These are phyloP conservation scores for Xylaria sp. DNA, from an alignment of 495 filamentous ascomycete genomes.

Conservation along the genomic window DNA sequence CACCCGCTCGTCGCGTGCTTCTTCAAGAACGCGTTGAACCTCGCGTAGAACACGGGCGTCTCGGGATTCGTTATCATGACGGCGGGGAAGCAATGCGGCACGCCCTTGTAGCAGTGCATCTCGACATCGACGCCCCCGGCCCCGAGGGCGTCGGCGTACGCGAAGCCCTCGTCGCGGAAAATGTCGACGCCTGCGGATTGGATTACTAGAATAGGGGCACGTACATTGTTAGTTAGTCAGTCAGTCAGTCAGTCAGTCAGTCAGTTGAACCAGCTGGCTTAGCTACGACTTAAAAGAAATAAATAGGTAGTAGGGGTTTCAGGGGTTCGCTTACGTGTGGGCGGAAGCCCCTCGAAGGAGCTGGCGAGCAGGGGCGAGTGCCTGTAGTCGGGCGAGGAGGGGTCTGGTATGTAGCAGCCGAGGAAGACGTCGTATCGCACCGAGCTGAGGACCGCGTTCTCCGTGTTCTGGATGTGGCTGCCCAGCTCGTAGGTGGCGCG, in stretches of 20 bases:
- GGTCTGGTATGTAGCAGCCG: slow-evolving; percentile 31
- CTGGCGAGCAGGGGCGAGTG: slow-evolving; percentile 36
- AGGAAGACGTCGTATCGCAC: slow-evolving; percentile 32
- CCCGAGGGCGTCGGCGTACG: slow-evolving; percentile 38
- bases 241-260: no score
- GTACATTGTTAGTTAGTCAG: slow-evolving; percentile 8
- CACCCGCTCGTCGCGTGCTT: slow-evolving; percentile 25
- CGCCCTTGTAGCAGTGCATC: slow-evolving; percentile 32
- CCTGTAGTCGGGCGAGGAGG: slow-evolving; percentile 27
- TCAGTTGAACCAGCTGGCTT: no score
- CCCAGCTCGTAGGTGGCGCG: slow-evolving; percentile 39
- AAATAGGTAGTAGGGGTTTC: no score
- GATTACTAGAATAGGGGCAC: slow-evolving; percentile 39
- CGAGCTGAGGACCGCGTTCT: slow-evolving; percentile 35
- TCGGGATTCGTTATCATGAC: slow-evolving; percentile 27
- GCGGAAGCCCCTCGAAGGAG: slow-evolving; percentile 32
- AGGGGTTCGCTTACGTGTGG: slow-evolving; percentile 37
- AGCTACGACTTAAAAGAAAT: no score
- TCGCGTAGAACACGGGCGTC: slow-evolving; percentile 33
- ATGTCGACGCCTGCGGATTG: slow-evolving; percentile 38
- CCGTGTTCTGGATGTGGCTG: slow-evolving; percentile 36
- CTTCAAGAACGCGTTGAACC: slow-evolving; percentile 32
- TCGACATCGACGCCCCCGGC: slow-evolving; percentile 31
- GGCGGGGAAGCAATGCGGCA: slow-evolving; percentile 39
- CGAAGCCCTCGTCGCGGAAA: slow-evolving; percentile 38